Base-by-base conservation (phyloP, 2,329 filamentous ascomycete species). In the Alternaria burnsii region DNA sequence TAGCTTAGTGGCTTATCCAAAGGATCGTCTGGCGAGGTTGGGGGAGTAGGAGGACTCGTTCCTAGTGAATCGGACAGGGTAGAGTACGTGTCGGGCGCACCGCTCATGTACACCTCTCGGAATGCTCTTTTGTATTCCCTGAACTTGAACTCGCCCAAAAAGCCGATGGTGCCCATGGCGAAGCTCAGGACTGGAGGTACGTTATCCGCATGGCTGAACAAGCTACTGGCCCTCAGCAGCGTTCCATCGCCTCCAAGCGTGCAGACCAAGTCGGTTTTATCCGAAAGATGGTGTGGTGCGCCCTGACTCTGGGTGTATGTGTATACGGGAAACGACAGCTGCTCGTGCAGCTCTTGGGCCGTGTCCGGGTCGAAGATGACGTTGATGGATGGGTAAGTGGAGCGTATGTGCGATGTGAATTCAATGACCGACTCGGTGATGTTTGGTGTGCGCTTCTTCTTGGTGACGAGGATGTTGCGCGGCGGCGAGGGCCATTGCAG, bases 101-200 rank as follows among this genome's bases (percentile, higher is more conserved):
- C 89, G 41, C 88, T 90, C 91, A 97, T 96, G 81, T 96, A 97
- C 54, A 95, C 92, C 75, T 97, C 92, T 50, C 93, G 85, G 82
- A 96, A 97, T 0, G 95, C 95, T 50, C 92, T 87, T 80, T 97
- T 97, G 81, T 96, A 92, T 71, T 98, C 94, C 7, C 85, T 84
- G 76, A 98, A 98, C 71, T 95, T 96, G 94, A 94, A 99, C 79
- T 98, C 94, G 16, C 94, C 94, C 8, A 99, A 82, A 69, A 99
- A 99, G 0, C 95, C 95, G 1, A 99, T 82, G 0, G 94, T 96
- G 6, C 95, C 95, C 92, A 99, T 97, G 76, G 93, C 97, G 75
- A 99, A 99, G 1, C 92, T 93, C 8, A 99, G 83, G 34, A 99
- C 91, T 0, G 95, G 95, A 0, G 95, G 95, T 0, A 99, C 94